A percentile compares a stretch with the other conserved stretches of the same genome.
phyloP scores from a whole-genome alignment of 768 basidiomycete species.

The Suillus subluteus region DNA sequence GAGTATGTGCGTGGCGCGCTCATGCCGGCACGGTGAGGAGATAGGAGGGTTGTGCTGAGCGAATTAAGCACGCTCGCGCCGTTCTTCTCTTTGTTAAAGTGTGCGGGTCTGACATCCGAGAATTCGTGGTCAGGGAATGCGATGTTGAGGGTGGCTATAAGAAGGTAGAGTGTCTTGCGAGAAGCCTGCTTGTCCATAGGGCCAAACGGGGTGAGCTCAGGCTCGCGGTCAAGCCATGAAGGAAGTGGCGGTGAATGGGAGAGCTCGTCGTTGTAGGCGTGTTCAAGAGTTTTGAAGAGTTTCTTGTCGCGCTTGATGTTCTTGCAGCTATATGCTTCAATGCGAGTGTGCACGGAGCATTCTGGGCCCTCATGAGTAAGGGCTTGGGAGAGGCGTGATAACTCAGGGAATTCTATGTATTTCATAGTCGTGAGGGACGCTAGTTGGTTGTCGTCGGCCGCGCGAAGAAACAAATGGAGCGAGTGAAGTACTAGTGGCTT shows the following conservation, averaged over 20 bases:
- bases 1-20: slow-evolving; percentile 82
- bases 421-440: slow-evolving; percentile 59
- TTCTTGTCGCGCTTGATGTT: slow-evolving; percentile 96
- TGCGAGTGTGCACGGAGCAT: slow-evolving; percentile 86
- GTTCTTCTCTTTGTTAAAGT: slow-evolving; percentile 84
- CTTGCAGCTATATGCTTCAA: slow-evolving; percentile 98
- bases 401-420: slow-evolving; percentile 83
- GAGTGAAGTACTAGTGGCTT: slow-evolving; percentile 9
- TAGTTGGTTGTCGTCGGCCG: background rate
- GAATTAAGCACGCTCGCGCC: slow-evolving; percentile 80
- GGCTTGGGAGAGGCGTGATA: slow-evolving; percentile 74
- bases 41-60: slow-evolving; percentile 80
- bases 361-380: slow-evolving; percentile 87
- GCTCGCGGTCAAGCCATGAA: slow-evolving; percentile 72
- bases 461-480: slow-evolving; percentile 1
- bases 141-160: slow-evolving; percentile 95
- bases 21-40: slow-evolving; percentile 68
- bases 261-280: slow-evolving; percentile 76
- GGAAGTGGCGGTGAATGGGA: slow-evolving; percentile 85
- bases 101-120: slow-evolving; percentile 85
- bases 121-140: slow-evolving; percentile 99
- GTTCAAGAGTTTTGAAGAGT: slow-evolving; percentile 91
- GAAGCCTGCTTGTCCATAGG: slow-evolving; percentile 83
- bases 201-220: slow-evolving; percentile 87
- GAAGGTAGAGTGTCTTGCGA: slow-evolving; percentile 92